A percentile compares a stretch with the other conserved stretches of the same genome.
Conservation (phyloP, 441 rosid genomes). For the Euphorbia schlechtendalii region DNA sequence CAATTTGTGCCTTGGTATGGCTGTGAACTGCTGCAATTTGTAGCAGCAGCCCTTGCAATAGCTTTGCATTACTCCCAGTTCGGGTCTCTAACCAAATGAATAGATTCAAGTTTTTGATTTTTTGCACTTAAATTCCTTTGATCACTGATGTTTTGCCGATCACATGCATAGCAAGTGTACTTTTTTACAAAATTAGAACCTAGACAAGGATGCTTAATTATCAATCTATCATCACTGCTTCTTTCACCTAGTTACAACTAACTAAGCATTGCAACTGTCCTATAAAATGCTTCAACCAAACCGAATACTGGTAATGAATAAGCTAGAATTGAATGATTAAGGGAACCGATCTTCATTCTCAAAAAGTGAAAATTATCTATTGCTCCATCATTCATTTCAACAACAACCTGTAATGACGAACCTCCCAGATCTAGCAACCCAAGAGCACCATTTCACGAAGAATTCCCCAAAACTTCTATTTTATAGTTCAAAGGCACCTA, state of each 20-base stretch:
- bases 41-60: conserved; percentile 43
- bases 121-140: too few species aligned
- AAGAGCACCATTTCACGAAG: conserved; percentile 25
- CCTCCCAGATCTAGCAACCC: conserved; percentile 68
- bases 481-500: too few species aligned
- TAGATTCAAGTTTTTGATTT: conserved; percentile 5
- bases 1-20: conserved; percentile 19
- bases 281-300: conserved; percentile 51
- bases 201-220: conserved; percentile 49
- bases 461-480: conserved; percentile 39
- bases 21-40: conserved; percentile 29
- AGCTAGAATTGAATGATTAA: conserved; percentile 33
- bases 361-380: conserved; percentile 25
- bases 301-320: conserved; percentile 46
- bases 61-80: conserved; percentile 46
- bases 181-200: conserved; percentile 28
- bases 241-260: conserved; percentile 16
- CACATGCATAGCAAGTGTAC: conserved; percentile 33
- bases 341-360: conserved; percentile 30
- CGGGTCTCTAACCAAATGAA: conserved; percentile 38
- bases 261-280: conserved; percentile 39
- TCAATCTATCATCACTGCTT: conserved; percentile 17
- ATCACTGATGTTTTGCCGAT: too few species aligned
- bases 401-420: conserved; percentile 52
- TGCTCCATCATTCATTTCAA: conserved; percentile 28